A percentile compares a stretch with the other conserved stretches of the same genome.
Evolutionary conservation across 177 flowering plant species (phyloP).

Genomic region (Vitis hybrid): DNA sequence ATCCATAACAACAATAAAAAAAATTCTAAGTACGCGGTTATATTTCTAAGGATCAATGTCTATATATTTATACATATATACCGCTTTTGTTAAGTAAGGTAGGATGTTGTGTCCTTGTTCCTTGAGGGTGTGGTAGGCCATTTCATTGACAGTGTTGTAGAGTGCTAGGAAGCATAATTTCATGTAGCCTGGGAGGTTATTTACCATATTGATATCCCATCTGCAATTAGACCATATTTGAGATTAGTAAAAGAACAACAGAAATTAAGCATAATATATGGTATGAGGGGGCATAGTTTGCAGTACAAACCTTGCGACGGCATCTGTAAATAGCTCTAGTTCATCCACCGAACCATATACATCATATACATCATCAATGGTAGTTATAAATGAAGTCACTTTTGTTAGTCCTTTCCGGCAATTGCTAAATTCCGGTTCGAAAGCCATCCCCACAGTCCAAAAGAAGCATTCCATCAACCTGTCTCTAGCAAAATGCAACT

Average conservation of each 20-base stretch:
- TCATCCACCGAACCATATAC: constrained; percentile 48
- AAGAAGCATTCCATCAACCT: constrained; percentile 42
- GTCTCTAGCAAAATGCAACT: constrained; percentile 37
- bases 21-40: neutral
- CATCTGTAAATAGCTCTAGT: constrained; percentile 36
- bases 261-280: neutral
- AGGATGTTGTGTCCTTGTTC: constrained; percentile 21
- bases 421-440: constrained; percentile 29
- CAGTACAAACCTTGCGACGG: constrained; percentile 30
- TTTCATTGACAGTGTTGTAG: constrained; percentile 31
- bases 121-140: constrained; percentile 23
- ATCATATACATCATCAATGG: constrained; percentile 52
- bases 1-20: neutral
- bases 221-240: constrained; percentile 1
- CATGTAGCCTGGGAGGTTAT: constrained; percentile 35
- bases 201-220: constrained; percentile 28
- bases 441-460: constrained; percentile 32
- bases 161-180: constrained; percentile 28
- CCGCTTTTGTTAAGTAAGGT: constrained; percentile 25
- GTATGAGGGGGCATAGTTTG: too few species aligned
- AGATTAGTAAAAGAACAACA: neutral
- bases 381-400: constrained; percentile 27
- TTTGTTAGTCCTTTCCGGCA: constrained; percentile 34
- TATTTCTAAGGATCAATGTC: neutral
- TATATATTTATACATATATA: neutral